Percentiles rank a stretch among this genome's conserved stretches.
phyloP scores from a whole-genome alignment of 805 yeast genomes.

The Starmerella apicola region DNA sequence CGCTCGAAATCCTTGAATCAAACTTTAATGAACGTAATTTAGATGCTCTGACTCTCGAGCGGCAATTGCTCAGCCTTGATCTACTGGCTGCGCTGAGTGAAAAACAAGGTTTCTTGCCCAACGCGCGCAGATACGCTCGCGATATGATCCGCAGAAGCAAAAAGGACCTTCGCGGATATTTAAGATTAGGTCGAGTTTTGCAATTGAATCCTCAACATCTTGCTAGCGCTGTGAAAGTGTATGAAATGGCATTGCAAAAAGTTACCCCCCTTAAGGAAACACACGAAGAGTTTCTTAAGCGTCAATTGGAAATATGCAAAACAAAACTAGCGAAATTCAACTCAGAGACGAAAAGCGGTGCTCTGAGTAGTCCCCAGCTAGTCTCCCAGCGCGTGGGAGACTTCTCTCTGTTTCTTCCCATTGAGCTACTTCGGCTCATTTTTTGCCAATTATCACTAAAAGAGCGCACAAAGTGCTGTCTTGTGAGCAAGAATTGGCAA shows the following conservation, averaged over 20 bases:
- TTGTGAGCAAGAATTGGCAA: conserved; percentile 13
- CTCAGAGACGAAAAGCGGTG: not conserved
- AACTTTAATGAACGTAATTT: conserved; percentile 1
- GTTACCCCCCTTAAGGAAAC: conserved; percentile 2
- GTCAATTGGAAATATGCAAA: conserved; percentile 7
- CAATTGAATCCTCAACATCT: conserved; percentile 7
- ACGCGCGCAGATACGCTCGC: conserved; percentile 14
- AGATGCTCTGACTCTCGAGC: not conserved
- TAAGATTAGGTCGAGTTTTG: conserved; percentile 18
- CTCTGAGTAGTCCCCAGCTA: not conserved
- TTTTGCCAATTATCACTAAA: conserved; percentile 9
- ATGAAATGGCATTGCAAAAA: conserved; percentile 11
- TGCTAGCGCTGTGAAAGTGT: conserved; percentile 12
- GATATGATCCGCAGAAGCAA: conserved; percentile 9
- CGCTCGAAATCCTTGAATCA: conserved; percentile 17
- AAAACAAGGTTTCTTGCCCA: conserved; percentile 9
- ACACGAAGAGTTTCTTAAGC: conserved; percentile 3
- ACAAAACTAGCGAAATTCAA: no score
- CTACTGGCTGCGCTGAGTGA: conserved; percentile 18
- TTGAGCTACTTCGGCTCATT: conserved; percentile 11
- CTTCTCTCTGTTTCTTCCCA: conserved; percentile 8
- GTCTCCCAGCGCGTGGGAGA: not conserved
- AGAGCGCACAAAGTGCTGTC: conserved; percentile 3
- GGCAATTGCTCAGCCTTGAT: conserved; percentile 9
- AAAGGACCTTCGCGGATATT: conserved; percentile 16